These are phyloP conservation scores for Alopecurus myosuroides DNA, from an alignment of 176 grass and related monocot genomes.

Conservation along the genomic window DNA sequence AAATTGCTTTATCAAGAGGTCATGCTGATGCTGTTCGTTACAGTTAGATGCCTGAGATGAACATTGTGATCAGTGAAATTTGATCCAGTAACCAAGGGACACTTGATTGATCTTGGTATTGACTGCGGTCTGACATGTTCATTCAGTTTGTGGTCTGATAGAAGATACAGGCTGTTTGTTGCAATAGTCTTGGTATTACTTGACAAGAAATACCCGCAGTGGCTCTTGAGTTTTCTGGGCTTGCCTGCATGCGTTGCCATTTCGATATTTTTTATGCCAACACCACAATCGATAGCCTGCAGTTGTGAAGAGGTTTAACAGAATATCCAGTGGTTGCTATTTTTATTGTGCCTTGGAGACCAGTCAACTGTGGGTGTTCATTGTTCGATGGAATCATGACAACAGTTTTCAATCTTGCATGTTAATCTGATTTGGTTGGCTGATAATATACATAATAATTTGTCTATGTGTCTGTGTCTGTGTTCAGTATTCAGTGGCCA, in stretches of 20 bases:
- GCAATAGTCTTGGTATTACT: background rate
- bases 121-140: constrained; percentile 10
- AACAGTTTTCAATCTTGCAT: background rate
- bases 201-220: background rate
- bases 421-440: background rate
- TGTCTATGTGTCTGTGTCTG: background rate
- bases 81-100: background rate
- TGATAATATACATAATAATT: background rate
- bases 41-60: constrained; percentile 15
- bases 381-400: background rate
- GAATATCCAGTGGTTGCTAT: background rate
- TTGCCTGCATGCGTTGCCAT: background rate
- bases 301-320: background rate
- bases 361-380: background rate
- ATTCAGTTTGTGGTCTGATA: constrained; percentile 17
- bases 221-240: background rate
- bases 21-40: background rate
- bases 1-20: constrained; percentile 10
- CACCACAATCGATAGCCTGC: background rate
- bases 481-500: background rate
- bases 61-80: background rate
- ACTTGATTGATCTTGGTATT: constrained; percentile 5
- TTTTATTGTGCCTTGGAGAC: background rate
- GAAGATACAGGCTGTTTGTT: background rate
- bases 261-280: constrained; percentile 1